Percentiles rank a stretch among this genome's conserved stretches.
Evolutionary conservation across 164 flowering plant species (phyloP).

Genomic region (Tetrastigma voinierianum): DNA sequence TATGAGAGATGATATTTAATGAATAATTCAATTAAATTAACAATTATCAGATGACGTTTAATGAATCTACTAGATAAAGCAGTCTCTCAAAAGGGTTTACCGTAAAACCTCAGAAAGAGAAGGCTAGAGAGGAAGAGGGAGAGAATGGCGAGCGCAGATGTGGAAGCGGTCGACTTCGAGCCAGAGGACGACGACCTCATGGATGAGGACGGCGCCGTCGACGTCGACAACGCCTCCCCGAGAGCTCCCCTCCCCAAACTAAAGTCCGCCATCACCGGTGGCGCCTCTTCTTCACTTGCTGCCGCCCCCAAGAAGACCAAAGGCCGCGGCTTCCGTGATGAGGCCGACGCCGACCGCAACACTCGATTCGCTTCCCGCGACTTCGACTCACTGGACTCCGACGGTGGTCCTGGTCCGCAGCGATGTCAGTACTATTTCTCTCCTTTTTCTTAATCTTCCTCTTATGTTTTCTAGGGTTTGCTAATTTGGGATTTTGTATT

Average conservation of each 20-base stretch:
- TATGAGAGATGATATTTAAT: too few species aligned
- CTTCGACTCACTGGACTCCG: slow-evolving; percentile 74
- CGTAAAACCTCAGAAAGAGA: slow-evolving; percentile 3
- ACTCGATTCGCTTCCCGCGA: slow-evolving; percentile 59
- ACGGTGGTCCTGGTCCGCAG: slow-evolving; percentile 80
- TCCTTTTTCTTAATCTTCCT: not conserved
- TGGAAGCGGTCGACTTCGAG: slow-evolving; percentile 85
- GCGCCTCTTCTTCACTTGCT: slow-evolving; percentile 25
- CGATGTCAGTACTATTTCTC: slow-evolving; percentile 58
- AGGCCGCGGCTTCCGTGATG: slow-evolving; percentile 85
- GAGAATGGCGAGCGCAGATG: slow-evolving; percentile 64
- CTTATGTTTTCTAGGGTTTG: too few species aligned
- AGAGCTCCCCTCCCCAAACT: slow-evolving; percentile 58
- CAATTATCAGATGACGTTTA: too few species aligned
- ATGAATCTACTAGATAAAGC: too few species aligned
- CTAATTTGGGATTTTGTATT: too few species aligned
- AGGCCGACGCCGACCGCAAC: slow-evolving; percentile 53
- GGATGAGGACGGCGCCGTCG: slow-evolving; percentile 87
- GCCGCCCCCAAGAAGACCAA: slow-evolving; percentile 70
- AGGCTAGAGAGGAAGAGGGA: not conserved
- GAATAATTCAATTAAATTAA: too few species aligned
- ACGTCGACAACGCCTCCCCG: slow-evolving; percentile 45
- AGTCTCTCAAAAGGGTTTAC: too few species aligned
- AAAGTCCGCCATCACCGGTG: slow-evolving; percentile 80
- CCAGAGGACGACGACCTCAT: slow-evolving; percentile 89